phyloP scores from a whole-genome alignment of 140 eudicot genomes.

The Flaveria floridana region DNA sequence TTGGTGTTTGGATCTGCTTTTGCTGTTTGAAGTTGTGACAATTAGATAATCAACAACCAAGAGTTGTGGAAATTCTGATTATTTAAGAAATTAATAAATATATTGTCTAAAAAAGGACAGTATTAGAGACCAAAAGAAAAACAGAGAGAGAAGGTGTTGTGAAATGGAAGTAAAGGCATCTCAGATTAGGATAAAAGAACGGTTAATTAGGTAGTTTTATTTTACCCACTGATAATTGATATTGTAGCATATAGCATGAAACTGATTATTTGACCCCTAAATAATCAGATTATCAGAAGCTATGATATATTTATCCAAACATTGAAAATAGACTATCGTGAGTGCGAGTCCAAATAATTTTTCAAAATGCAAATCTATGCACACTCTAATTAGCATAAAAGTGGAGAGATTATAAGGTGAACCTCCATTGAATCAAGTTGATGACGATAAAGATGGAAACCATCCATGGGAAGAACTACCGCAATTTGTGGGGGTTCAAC shows the following conservation, averaged over 20 bases:
- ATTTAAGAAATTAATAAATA: not conserved
- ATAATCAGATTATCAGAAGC: constrained; percentile 2
- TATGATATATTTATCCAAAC: not conserved
- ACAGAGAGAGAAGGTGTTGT: not conserved
- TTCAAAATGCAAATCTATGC: constrained; percentile 13
- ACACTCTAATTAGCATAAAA: constrained; percentile 12
- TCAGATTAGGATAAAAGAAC: not conserved
- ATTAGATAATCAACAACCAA: not conserved
- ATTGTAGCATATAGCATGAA: not conserved
- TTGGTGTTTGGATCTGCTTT: not conserved
- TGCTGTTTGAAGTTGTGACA: not conserved
- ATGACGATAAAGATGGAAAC: constrained; percentile 94
- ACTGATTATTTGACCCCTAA: not conserved
- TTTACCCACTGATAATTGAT: not conserved
- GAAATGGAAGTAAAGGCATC: not conserved
- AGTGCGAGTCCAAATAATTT: not conserved
- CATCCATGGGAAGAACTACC: constrained; percentile 93
- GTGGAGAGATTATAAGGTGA: constrained; percentile 11
- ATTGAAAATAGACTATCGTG: constrained; percentile 3
- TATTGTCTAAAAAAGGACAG: not conserved
- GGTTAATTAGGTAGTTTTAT: not conserved
- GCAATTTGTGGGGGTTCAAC: constrained; percentile 79
- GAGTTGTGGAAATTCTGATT: not conserved
- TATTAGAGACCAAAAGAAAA: not conserved
- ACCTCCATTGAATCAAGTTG: constrained; percentile 98